Evolutionary conservation across 805 yeast species (phyloP), one percentile per base, ranked within the genome.

Genomic region (Candida sithepensis): DNA sequence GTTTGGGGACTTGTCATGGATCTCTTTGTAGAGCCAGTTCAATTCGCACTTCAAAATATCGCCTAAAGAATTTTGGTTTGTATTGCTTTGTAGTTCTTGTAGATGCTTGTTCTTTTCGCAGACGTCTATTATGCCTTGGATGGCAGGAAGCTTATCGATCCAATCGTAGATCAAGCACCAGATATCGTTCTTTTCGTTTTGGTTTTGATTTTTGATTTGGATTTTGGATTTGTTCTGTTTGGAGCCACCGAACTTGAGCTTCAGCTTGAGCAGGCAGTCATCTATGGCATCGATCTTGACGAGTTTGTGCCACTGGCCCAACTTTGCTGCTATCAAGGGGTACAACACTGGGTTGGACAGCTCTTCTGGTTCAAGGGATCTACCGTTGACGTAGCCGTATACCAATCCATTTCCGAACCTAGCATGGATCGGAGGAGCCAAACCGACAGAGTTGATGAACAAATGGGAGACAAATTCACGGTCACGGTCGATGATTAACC

Each of bases 381-480:
- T 61, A 9, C 94, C 94, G 1, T 79, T 76, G 9, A 84, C 69
- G 57, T 70, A 85, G 5, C 88, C 90, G 58, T 85, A 85, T 12
- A 85, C 77, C 39, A 85, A 70, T 0, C 94, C 94, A 62, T 85
- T 85, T 30, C 79, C 77, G 56, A 86, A 84, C 44, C 86, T 67
- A 3, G 87, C 84, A 59, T 78, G 78, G 22, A 85, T 74, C 0
- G 82, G 74, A 1, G 94, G 88, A 0, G 92, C 92, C 51, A 85
- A 72, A 2, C 72, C 69, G 39, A 81, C 69, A 3, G 83, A 72
- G 55, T 81, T 74, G 43, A 86, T 71, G 44, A 81, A 77, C 42
- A 81, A 60, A 60, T 85, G 92, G 47, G 86, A 82, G 18, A 84
- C 82, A 58, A 81, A 83, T 60, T 85, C 94, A 33, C 90, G 69